These are phyloP conservation scores for Neurospora pannonica DNA, from an alignment of 495 filamentous ascomycete genomes.

Conservation along the genomic window DNA sequence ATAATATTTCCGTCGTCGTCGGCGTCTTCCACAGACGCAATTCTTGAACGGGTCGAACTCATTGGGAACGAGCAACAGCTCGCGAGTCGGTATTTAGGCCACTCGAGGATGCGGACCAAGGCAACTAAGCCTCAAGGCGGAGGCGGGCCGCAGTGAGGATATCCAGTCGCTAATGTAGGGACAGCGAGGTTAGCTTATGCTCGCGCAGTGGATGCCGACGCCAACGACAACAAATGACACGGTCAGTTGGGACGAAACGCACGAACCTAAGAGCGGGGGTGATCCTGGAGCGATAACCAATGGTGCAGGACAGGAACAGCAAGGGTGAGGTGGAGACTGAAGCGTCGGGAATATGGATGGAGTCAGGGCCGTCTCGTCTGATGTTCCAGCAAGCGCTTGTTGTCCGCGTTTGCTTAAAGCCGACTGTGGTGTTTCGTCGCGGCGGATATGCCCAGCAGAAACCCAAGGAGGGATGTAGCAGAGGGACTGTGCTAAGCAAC, in stretches of 20 bases:
- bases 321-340: background rate
- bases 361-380: background rate
- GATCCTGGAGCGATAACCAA: background rate
- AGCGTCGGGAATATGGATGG: background rate
- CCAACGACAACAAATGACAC: background rate
- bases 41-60: slow-evolving; percentile 10
- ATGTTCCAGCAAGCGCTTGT: background rate
- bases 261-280: background rate
- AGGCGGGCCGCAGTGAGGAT: slow-evolving; percentile 15
- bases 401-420: background rate
- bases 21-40: slow-evolving; percentile 41
- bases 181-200: background rate
- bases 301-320: background rate
- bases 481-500: background rate
- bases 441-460: slow-evolving; percentile 10
- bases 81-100: slow-evolving; percentile 6
- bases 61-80: slow-evolving; percentile 20
- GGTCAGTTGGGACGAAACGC: background rate
- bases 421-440: slow-evolving; percentile 7
- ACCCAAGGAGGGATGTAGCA: slow-evolving; percentile 15
- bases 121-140: slow-evolving; percentile 21
- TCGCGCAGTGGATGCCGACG: background rate
- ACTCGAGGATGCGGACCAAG: slow-evolving; percentile 3
- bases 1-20: slow-evolving; percentile 35
- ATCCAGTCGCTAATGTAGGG: slow-evolving; percentile 3